phyloP scores from a whole-genome alignment of 2,329 filamentous ascomycete species.

The Teratosphaeria nubilosa region DNA sequence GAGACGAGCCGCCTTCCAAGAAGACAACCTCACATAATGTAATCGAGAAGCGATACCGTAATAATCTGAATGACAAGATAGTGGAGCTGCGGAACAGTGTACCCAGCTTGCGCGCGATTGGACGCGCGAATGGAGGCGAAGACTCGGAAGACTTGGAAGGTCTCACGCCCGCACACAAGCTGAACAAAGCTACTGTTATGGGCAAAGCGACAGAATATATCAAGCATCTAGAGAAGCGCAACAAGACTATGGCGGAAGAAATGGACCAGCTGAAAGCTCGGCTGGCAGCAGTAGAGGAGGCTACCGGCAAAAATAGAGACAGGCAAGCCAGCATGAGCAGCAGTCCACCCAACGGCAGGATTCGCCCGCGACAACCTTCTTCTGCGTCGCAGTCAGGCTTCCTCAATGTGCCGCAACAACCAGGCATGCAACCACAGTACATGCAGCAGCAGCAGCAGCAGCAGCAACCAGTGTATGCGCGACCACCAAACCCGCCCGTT shows the following conservation, averaged over 20 bases:
- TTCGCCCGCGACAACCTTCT: conserved; percentile 18
- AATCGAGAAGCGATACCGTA: conserved; percentile 94
- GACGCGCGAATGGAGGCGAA: conserved; percentile 53
- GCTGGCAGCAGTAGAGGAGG: conserved; percentile 54
- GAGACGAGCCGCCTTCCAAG: conserved; percentile 48
- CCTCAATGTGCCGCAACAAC: conserved; percentile 16
- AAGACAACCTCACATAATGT: conserved; percentile 90
- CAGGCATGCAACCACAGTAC: conserved; percentile 23
- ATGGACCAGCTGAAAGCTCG: conserved; percentile 69
- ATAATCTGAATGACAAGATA: conserved; percentile 95
- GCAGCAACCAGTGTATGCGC: conserved; percentile 21
- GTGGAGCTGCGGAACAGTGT: conserved; percentile 84
- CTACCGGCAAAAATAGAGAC: conserved; percentile 41
- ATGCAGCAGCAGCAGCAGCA: conserved; percentile 19
- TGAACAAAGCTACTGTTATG: conserved; percentile 95
- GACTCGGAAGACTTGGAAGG: conserved; percentile 64
- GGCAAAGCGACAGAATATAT: conserved; percentile 97
- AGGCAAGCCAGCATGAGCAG: conserved; percentile 15
- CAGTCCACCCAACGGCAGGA: conserved; percentile 11
- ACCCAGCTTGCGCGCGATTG: conserved; percentile 77
- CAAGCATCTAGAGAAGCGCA: conserved; percentile 81
- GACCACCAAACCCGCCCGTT: conserved; percentile 21
- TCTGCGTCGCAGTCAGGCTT: conserved; percentile 17
- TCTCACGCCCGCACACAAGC: conserved; percentile 72
- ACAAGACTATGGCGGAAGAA: conserved; percentile 71